Percentiles rank a stretch among this genome's conserved stretches.
These are phyloP conservation scores for Lactuca saligna DNA, from an alignment of 129 eudicot genomes.

Conservation along the genomic window DNA sequence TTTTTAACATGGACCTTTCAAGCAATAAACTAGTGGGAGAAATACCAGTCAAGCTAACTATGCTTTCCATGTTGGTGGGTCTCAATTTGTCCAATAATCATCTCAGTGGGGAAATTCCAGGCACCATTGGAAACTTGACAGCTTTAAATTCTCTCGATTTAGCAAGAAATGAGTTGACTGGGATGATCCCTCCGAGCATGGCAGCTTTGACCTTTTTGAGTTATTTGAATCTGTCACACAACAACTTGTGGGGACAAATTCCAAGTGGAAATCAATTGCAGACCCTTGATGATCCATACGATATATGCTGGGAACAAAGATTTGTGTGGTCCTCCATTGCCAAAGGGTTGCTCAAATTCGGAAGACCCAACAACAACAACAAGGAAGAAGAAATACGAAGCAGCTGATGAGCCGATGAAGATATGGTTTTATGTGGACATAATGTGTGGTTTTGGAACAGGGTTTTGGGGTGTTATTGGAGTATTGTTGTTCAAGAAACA, in stretches of 20 bases:
- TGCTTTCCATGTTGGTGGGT: background rate
- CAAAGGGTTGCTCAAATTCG: no score
- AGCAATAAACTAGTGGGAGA: no score
- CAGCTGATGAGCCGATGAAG: background rate
- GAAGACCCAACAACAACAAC: no score
- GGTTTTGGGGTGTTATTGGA: slow-evolving; percentile 26
- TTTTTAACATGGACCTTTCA: slow-evolving; percentile 20
- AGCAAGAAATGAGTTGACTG: background rate
- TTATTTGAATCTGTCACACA: background rate
- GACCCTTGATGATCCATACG: no score
- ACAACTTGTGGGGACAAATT: background rate
- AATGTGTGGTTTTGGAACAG: slow-evolving; percentile 24
- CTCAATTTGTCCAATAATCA: slow-evolving; percentile 23
- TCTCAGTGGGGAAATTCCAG: background rate
- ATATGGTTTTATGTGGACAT: background rate
- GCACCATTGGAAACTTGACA: background rate
- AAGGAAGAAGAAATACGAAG: background rate
- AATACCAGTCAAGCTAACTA: no score
- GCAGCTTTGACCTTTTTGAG: no score
- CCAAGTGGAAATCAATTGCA: slow-evolving; percentile 5
- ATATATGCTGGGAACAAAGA: no score
- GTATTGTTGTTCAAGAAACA: slow-evolving; percentile 12
- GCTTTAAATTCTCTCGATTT: slow-evolving; percentile 3
- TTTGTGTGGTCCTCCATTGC: no score
- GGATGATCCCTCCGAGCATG: no score